Evolutionary conservation across 2,329 filamentous ascomycete genomes (phyloP), one percentile per base, ranked within the genome.

Genomic region (Fusarium tjaetaba): DNA sequence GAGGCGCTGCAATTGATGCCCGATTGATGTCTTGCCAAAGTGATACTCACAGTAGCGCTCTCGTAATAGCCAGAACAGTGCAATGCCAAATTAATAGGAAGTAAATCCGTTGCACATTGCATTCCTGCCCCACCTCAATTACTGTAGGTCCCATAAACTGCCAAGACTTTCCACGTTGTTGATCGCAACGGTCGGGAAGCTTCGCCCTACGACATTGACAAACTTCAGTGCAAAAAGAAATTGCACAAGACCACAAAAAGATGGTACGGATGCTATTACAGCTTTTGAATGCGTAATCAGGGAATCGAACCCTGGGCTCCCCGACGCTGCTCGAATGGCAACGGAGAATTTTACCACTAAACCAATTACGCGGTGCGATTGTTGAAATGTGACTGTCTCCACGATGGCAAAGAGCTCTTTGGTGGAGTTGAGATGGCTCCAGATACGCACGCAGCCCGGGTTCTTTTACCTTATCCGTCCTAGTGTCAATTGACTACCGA

Each of bases 321-420:
- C 61, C 49, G 63, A 65, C 26, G 24, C 18, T 49, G 15, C 38
- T 36, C 39, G 18, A 24, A 51, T 65, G 63, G 63, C 63, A 65
- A 65, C 63, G 60, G 63, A 65, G 63, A 65, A 65, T 65, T 65
- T 65, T 65, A 65, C 63, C 63, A 65, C 63, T 65, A 65, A 66
- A 65, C 63, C 63, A 66, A 66, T 66, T 66, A 66, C 60, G 63
- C 63, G 48, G 36, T 30, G 32, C 15, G 26, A 22, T 34, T 55
- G 11, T 55, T 61, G 46, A 28, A 10, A 2, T 6, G 5, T 0
- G n/a, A 20, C 1, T 0, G 0, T 42, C 11, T 28, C 2, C 5
- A 1, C 1, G 1, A 2, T 10, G 2, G 2, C 2, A 0, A 36
- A 36, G 24, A 20, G 0, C 2, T 1, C 16, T n/a, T 30, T 4